Conservation (phyloP, 306 rosid species). For the Urtica urens region DNA sequence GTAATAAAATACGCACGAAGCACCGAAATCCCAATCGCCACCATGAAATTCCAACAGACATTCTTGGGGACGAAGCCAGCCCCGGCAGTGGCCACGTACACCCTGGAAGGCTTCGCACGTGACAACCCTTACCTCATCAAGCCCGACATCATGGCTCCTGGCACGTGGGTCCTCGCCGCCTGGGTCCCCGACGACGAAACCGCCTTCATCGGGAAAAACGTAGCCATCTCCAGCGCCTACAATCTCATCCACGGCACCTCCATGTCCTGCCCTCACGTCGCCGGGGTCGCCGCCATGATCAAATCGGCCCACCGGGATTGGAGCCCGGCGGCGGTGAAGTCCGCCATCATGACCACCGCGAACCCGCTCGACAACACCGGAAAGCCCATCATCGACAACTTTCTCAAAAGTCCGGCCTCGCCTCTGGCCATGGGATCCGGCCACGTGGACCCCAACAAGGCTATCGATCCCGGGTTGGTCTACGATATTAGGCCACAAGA, state of each 20-base stretch:
- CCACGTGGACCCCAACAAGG: conserved; percentile 35
- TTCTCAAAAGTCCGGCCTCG: conserved; percentile 22
- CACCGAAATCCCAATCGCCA: conserved; percentile 4
- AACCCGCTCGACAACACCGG: conserved; percentile 27
- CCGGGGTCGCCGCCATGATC: conserved; percentile 34
- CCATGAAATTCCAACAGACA: conserved; percentile 30
- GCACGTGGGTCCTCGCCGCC: conserved; percentile 34
- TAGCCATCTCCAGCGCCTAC: conserved; percentile 18
- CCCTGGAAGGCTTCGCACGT: conserved; percentile 38
- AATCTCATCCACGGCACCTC: conserved; percentile 43
- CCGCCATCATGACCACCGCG: conserved; percentile 44
- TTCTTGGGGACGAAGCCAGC: conserved; percentile 24
- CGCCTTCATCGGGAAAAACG: conserved; percentile 8
- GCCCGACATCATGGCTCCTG: conserved; percentile 55
- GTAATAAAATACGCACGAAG: conserved; percentile 19
- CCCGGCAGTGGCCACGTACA: conserved; percentile 37
- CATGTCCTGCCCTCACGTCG: conserved; percentile 45
- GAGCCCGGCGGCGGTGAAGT: conserved; percentile 41
- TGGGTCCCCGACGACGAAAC: conserved; percentile 13
- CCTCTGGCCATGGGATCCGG: conserved; percentile 43
- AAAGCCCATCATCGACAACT: conserved; percentile 24
- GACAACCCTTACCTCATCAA: conserved; percentile 26
- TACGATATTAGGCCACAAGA: conserved; percentile 44
- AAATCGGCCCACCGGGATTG: conserved; percentile 37
- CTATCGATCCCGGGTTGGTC: conserved; percentile 39